Base-by-base conservation (phyloP, 176 grass and related monocot genomes). In the Musa schizocarpa region DNA sequence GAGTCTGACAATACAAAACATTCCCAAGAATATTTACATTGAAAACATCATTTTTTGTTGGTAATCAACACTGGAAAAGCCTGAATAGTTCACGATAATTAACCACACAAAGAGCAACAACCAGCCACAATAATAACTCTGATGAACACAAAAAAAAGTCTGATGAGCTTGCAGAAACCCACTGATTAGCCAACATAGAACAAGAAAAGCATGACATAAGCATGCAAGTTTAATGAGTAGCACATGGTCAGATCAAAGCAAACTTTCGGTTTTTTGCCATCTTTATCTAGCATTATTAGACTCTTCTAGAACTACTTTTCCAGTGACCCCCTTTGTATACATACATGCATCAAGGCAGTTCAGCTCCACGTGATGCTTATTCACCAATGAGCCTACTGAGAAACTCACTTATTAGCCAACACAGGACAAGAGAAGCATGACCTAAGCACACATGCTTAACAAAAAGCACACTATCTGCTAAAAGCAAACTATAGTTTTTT, bases 271-370 rank as follows among this genome's bases (percentile, higher is more conserved):
- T 74, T 78, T 81, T 86, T 52, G 52, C 52, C 83, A 81, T 77
- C 83, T 68, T 81, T 74, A 68, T 21, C n/a, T 1, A 80, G 22
- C 68, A 48, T 22, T 54, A 22, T 54, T 74, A 34, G 53, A 20
- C 65, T 43, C 34, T 43, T 69, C 24, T 22, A 43, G 29, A 54
- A 14, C 20, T 9, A 0, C 52, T 64, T 52, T 19, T 80, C 69
- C 92, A 94, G 84, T 99, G 94, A 20, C 96, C 86, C 2, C 95
- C 96, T 82, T 82, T 95, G 96, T 72, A 99, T 94, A 78, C 4
- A 5, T 43, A 6, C 72, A 99, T 74, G 87, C 84, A 48, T 88
- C 95, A 54, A 99, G 96, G 82, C 91, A 88, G 86, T 78, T 86
- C 77, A 99, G 90, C 74, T 99, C 91, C 88, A 92, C 86, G 55